A percentile compares a stretch with the other conserved stretches of the same genome.
phyloP scores from a whole-genome alignment of 2,329 filamentous ascomycete species.

The Zymoseptoria tritici region DNA sequence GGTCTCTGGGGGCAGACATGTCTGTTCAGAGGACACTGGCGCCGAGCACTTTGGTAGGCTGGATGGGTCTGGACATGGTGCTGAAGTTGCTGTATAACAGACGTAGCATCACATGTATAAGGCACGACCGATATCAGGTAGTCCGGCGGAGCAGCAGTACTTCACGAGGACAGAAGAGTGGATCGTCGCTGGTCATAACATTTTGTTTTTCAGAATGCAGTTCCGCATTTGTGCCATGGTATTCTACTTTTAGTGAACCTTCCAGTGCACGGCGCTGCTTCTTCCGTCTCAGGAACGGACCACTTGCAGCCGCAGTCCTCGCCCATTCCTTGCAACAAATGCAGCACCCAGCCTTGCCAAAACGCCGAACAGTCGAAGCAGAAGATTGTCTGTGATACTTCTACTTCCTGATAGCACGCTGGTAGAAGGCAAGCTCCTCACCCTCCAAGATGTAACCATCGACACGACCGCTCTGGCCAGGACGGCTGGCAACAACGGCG shows the following conservation, averaged over 20 bases:
- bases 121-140: background rate
- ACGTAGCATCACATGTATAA: too few relatives aligned
- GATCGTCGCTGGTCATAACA: background rate
- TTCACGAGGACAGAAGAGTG: background rate
- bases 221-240: slow-evolving; percentile 9
- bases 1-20: too few relatives aligned
- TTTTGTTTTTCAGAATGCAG: background rate
- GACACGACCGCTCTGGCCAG: slow-evolving; percentile 91
- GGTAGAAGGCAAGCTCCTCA: slow-evolving; percentile 99
- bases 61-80: too few relatives aligned
- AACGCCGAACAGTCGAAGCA: slow-evolving; percentile 15
- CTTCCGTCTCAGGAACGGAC: slow-evolving; percentile 6
- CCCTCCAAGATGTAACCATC: slow-evolving; percentile 99
- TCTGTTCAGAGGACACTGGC: background rate
- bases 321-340: slow-evolving; percentile 12
- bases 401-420: slow-evolving; percentile 99
- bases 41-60: too few relatives aligned
- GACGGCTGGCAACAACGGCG: slow-evolving; percentile 85
- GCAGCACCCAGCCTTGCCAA: slow-evolving; percentile 19
- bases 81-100: too few relatives aligned
- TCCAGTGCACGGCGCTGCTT: slow-evolving; percentile 7
- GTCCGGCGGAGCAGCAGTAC: background rate
- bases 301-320: slow-evolving; percentile 12
- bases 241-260: slow-evolving; percentile 6
- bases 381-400: slow-evolving; percentile 21